Evolutionary conservation across 768 basidiomycete genomes (phyloP), one percentile per base, ranked within the genome.

Genomic region (Kockovaella imperatae): DNA sequence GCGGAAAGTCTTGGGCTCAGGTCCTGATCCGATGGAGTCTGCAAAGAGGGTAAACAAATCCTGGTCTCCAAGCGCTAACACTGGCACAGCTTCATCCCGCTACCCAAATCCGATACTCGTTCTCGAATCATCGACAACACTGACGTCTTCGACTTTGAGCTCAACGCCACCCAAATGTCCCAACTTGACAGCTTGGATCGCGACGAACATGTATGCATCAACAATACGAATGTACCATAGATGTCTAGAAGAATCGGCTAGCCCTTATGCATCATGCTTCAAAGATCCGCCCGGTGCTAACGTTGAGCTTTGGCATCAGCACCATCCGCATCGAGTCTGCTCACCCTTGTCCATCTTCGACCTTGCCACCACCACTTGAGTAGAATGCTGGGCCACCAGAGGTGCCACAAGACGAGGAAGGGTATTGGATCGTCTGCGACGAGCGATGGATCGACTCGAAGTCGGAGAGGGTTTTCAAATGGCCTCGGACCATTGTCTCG

Each of bases 71-170:
- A 32, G 31, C 10, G 10, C n/a, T 10, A 32, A 32, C n/a, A 10
- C 31, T 23, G 25, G 15, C 14, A 30, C 50, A 89, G 87, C 4
- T 86, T 81, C 60, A 78, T 87, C 0, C 86, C 87, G 0, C 78
- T 96, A 6, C 86, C 87, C 5, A 93, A 91, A 72, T 87, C 85
- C 42, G 78, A 79, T 34, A 83, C 51, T 4, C 49, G 50, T 39
- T 48, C 49, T 20, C 42, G 60, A 7, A 67, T 64, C 53, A 57
- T 60, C 43, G 52, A 51, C 5, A 95, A 95, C 55, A 72, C 80
- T 1, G 68, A 84, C 21, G 64, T 93, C 0, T 91, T 79, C 53
- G 82, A 85, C 60, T 93, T 93, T 57, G 79, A 79, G 47, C 74
- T 96, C 14, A 69, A 64, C 36, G 65, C 71, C 20, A 81, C 79